Percentiles rank a stretch among this genome's conserved stretches.
Conservation (phyloP, 2,329 filamentous ascomycete species). For the Penicillium glabrum region DNA sequence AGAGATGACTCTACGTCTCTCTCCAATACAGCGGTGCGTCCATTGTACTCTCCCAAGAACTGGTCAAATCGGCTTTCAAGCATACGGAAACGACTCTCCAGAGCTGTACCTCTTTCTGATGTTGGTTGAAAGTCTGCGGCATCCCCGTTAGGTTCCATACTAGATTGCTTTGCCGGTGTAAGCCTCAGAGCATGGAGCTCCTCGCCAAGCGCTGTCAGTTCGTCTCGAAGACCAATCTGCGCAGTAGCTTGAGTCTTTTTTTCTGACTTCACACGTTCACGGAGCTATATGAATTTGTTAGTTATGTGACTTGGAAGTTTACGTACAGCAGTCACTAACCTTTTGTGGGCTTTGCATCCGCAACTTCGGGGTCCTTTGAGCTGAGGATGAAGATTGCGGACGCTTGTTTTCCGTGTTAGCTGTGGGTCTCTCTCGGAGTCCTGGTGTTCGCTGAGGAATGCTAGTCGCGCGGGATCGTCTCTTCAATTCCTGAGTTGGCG, state of each 20-base stretch:
- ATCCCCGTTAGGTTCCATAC: slow-evolving; percentile 31
- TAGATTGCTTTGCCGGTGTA: slow-evolving; percentile 32
- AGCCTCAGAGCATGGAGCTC: slow-evolving; percentile 63
- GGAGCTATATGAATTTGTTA: slow-evolving; percentile 43
- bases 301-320: background rate
- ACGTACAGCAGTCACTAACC: slow-evolving; percentile 22
- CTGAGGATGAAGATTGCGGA: slow-evolving; percentile 57
- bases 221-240: slow-evolving; percentile 68
- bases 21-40: slow-evolving; percentile 64
- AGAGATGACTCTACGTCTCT: slow-evolving; percentile 71
- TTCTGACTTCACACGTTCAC: slow-evolving; percentile 81
- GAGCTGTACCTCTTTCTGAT: slow-evolving; percentile 20
- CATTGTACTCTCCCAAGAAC: slow-evolving; percentile 59
- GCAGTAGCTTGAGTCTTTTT: slow-evolving; percentile 71
- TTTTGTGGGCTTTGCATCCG: slow-evolving; percentile 65
- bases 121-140: slow-evolving; percentile 20
- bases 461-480: slow-evolving; percentile 49
- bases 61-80: slow-evolving; percentile 68
- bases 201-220: slow-evolving; percentile 76
- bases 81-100: slow-evolving; percentile 56
- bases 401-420: slow-evolving; percentile 34
- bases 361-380: slow-evolving; percentile 71
- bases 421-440: slow-evolving; percentile 35
- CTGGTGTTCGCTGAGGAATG: slow-evolving; percentile 47
- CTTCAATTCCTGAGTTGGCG: slow-evolving; percentile 40